Percentiles rank a stretch among this genome's conserved stretches.
Conservation (phyloP, 371 early-diverging fungal genomes). For the Mortierella polycephala region DNA sequence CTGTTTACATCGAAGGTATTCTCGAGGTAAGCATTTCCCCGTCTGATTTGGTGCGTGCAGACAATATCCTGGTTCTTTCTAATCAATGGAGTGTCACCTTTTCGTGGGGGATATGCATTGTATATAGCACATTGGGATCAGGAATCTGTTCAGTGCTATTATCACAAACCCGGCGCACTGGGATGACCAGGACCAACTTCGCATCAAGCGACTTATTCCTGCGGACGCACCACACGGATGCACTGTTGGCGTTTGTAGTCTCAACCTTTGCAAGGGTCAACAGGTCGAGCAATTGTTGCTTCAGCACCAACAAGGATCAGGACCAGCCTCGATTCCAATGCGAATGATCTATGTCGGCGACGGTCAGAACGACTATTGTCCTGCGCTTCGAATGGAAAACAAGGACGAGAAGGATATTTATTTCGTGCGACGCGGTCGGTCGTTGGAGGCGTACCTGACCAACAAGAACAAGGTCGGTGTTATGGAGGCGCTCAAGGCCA, state of each 20-base stretch:
- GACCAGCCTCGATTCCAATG: background rate
- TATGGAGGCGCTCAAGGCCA: constrained; percentile 13
- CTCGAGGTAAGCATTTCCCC: constrained; percentile 16
- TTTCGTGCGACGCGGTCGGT: constrained; percentile 33
- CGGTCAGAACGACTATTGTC: constrained; percentile 52
- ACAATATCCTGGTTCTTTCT: too few relatives aligned
- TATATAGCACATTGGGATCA: constrained; percentile 35
- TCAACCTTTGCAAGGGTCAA: constrained; percentile 49
- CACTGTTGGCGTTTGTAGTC: constrained; percentile 25
- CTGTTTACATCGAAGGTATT: constrained; percentile 44
- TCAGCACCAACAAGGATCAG: background rate
- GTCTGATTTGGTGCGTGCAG: too few relatives aligned
- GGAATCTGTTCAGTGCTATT: constrained; percentile 34
- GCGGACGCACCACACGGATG: constrained; percentile 37
- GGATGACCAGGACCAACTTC: constrained; percentile 34
- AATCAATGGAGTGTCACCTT: background rate
- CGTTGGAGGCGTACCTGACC: constrained; percentile 29
- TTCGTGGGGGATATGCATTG: background rate
- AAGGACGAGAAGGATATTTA: constrained; percentile 22
- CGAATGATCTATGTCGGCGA: constrained; percentile 48
- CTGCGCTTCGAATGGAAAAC: constrained; percentile 30
- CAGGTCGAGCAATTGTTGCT: constrained; percentile 33
- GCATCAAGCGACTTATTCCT: constrained; percentile 32
- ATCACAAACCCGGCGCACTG: constrained; percentile 43
- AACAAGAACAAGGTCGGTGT: background rate